These are phyloP conservation scores for Chrysanthemum seticuspe DNA, from an alignment of 129 eudicot genomes.

Conservation along the genomic window DNA sequence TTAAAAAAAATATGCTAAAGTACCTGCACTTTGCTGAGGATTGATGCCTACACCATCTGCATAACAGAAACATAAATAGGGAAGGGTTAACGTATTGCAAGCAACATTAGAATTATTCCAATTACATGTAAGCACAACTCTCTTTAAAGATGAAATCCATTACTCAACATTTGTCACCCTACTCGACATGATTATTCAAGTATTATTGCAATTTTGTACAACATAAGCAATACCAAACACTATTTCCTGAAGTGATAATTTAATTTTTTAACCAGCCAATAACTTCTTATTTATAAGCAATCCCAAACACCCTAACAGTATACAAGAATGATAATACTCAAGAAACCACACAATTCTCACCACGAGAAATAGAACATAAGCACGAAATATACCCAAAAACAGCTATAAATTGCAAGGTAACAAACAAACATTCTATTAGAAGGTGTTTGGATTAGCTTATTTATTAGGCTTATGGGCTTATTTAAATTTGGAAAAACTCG, in stretches of 20 bases:
- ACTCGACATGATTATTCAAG: background rate
- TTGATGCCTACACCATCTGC: conserved; percentile 99
- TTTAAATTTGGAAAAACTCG: too few relatives aligned
- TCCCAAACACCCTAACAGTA: too few relatives aligned
- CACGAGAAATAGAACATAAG: background rate
- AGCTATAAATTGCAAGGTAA: too few relatives aligned
- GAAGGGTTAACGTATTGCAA: background rate
- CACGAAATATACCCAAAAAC: background rate
- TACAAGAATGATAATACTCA: background rate
- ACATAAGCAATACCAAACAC: too few relatives aligned
- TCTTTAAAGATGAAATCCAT: background rate
- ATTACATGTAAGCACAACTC: background rate
- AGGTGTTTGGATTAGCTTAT: too few relatives aligned
- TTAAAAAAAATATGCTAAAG: background rate
- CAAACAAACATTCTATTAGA: too few relatives aligned
- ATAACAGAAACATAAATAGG: conserved; percentile 2
- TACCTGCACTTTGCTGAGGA: conserved; percentile 99
- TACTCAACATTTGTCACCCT: background rate
- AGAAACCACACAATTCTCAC: background rate
- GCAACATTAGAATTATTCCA: background rate
- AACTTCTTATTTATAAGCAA: too few relatives aligned
- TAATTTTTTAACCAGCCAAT: too few relatives aligned
- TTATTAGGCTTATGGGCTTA: too few relatives aligned
- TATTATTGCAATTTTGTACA: too few relatives aligned
- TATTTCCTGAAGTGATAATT: too few relatives aligned